Conservation (phyloP, 2,329 filamentous ascomycete species). For the Aspergillus udagawae region DNA sequence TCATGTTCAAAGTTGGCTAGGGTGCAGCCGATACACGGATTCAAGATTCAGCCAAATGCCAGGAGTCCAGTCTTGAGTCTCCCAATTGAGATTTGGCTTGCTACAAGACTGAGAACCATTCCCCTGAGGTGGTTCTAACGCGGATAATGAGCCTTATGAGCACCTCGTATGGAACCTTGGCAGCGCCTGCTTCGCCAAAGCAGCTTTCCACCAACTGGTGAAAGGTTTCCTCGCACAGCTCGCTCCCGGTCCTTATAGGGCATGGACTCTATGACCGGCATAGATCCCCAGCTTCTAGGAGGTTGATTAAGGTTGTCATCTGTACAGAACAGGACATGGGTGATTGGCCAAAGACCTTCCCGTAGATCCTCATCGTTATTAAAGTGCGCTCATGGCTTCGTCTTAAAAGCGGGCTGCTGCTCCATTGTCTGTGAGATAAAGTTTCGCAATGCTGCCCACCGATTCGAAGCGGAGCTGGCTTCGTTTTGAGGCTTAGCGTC, state of each 20-base stretch:
- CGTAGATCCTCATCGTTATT: not conserved
- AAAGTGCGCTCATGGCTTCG: slow-evolving; percentile 21
- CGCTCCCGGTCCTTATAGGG: not conserved
- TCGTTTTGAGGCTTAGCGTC: slow-evolving; percentile 12
- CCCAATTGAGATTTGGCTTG: no score
- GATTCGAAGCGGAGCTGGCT: slow-evolving; percentile 46
- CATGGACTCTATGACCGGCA: not conserved
- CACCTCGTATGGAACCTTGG: not conserved
- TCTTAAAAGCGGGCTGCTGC: slow-evolving; percentile 71
- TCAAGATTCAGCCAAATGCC: not conserved
- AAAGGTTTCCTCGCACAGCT: not conserved
- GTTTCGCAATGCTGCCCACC: slow-evolving; percentile 76
- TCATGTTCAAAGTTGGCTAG: not conserved
- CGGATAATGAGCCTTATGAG: not conserved
- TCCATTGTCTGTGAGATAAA: slow-evolving; percentile 89
- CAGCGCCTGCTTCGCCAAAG: not conserved
- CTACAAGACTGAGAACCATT: not conserved
- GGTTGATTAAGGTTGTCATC: not conserved
- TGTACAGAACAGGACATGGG: not conserved
- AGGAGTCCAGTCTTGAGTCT: not conserved
- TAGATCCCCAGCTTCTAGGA: not conserved
- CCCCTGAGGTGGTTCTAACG: not conserved
- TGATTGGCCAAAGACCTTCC: not conserved
- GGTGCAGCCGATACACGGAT: not conserved
- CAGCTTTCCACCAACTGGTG: not conserved